Evolutionary conservation across 2,329 filamentous ascomycete species (phyloP).

Genomic region (Fusarium sterilihyphosum): DNA sequence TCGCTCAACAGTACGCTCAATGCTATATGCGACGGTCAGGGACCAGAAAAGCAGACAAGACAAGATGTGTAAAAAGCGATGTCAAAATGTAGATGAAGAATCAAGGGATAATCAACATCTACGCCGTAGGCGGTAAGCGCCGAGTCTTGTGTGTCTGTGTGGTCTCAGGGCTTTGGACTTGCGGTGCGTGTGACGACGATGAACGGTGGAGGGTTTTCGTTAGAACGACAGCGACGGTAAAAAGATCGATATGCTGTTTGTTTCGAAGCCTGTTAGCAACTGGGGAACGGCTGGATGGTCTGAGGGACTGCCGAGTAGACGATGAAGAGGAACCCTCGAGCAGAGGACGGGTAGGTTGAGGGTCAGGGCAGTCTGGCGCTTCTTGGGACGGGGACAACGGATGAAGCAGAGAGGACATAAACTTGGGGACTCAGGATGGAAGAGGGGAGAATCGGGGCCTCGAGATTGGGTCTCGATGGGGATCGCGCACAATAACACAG

Average conservation of each 20-base stretch:
- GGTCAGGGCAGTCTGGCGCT: conserved; percentile 37
- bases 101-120: conserved; percentile 45
- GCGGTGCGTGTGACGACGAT: conserved; percentile 46
- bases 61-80: conserved; percentile 25
- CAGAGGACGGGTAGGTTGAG: conserved; percentile 25
- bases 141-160: conserved; percentile 39
- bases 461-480: conserved; percentile 41
- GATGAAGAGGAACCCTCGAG: conserved; percentile 15
- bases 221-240: conserved; percentile 30
- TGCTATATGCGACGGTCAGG: conserved; percentile 39
- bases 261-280: conserved; percentile 37
- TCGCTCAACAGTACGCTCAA: conserved; percentile 43
- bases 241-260: conserved; percentile 7
- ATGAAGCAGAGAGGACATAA: conserved; percentile 39
- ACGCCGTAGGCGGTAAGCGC: conserved; percentile 49
- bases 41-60: conserved; percentile 36
- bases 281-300: conserved; percentile 8
- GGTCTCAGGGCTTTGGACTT: conserved; percentile 43
- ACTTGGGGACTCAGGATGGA: conserved; percentile 35
- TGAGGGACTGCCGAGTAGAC: conserved; percentile 9
- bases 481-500: conserved; percentile 51
- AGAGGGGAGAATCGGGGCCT: conserved; percentile 38
- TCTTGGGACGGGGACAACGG: conserved; percentile 39
- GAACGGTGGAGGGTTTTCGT: conserved; percentile 31
- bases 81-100: conserved; percentile 33